These are phyloP conservation scores for Blastobotrys americana DNA, from an alignment of 805 yeast genomes.

Conservation along the genomic window DNA sequence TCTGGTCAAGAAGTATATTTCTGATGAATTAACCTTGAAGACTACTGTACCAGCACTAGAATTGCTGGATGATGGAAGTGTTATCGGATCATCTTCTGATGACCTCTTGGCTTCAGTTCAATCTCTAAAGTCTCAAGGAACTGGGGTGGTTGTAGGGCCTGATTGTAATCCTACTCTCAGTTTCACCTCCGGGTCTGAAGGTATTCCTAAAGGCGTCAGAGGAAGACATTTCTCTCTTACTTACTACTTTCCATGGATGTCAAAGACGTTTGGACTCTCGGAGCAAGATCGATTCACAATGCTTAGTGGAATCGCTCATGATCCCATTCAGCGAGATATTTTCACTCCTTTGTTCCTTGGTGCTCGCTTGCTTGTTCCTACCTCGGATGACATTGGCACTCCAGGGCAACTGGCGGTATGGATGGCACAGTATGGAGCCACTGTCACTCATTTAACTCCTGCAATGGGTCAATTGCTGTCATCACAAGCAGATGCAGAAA, in stretches of 20 bases:
- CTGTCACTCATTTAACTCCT: conserved; percentile 96
- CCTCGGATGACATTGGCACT: conserved; percentile 96
- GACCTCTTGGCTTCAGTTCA: conserved; percentile 49
- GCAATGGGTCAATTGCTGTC: conserved; percentile 98
- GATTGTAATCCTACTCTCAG: conserved; percentile 95
- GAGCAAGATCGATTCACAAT: conserved; percentile 86
- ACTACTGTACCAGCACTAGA: conserved; percentile 72
- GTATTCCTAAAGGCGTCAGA: conserved; percentile 95
- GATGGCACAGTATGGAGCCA: conserved; percentile 87
- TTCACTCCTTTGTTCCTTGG: conserved; percentile 96
- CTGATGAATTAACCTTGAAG: conserved; percentile 61
- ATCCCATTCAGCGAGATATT: conserved; percentile 98
- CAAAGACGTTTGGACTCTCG: conserved; percentile 69
- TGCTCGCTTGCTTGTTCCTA: conserved; percentile 87
- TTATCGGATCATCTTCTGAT: conserved; percentile 42
- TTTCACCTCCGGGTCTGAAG: conserved; percentile 97
- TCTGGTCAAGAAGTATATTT: conserved; percentile 70
- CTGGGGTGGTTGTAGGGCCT: conserved; percentile 94
- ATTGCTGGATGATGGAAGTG: conserved; percentile 65
- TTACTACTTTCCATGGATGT: conserved; percentile 99
- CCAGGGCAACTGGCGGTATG: conserved; percentile 97
- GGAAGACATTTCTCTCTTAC: conserved; percentile 97
- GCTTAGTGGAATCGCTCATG: conserved; percentile 98
- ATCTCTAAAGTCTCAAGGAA: conserved; percentile 45
- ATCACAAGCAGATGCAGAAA: conserved; percentile 87